Base-by-base conservation (phyloP, 176 grass and related monocot genomes). In the Cymbopogon citratus region DNA sequence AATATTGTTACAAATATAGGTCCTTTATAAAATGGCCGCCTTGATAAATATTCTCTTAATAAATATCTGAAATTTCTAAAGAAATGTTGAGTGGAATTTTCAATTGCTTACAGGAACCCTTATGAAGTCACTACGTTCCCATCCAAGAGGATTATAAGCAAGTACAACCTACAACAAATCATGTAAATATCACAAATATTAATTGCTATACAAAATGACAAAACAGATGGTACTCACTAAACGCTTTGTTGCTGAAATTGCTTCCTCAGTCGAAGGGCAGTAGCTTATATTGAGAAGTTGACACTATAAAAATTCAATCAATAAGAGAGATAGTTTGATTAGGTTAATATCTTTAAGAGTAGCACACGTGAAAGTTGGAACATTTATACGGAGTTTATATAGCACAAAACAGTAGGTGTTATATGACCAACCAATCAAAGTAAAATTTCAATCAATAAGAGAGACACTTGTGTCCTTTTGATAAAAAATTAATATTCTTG, bases 201-300 rank as follows among this genome's bases (percentile, higher is more conserved):
- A 51, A 41, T n/a, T 12, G 28, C 25, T 71, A 59, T 73, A 52
- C 44, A 71, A 81, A 71, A 61, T 45, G 40, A 69, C 29, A 81
- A 9, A 82, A 69, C 43, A 83, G 6, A 56, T 45, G 28, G 12
- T 70, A 90, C 80, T 73, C 90, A 97, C 94, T 77, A 97, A 92
- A 64, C 57, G 83, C 76, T 90, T 90, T 35, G 44, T 70, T 25
- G n/a, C 71, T 74, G 87, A 89, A 84, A 90, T 89, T 71, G 76
- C 69, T 83, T 94, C 40, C 79, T 97, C 94, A 26, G 91, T 94
- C 87, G 90, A 56, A 87, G 91, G 94, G 48, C 94, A n/a, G 83
- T 97, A 94, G 90, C 94, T 97, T 90, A 97, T 92, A 88, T 97
- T 97, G 38, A 97, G 85, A 18, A 97, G 91, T 83, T 84, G 82